phyloP scores from a whole-genome alignment of 116 monocot species.

The Dioscorea cayenensis region DNA sequence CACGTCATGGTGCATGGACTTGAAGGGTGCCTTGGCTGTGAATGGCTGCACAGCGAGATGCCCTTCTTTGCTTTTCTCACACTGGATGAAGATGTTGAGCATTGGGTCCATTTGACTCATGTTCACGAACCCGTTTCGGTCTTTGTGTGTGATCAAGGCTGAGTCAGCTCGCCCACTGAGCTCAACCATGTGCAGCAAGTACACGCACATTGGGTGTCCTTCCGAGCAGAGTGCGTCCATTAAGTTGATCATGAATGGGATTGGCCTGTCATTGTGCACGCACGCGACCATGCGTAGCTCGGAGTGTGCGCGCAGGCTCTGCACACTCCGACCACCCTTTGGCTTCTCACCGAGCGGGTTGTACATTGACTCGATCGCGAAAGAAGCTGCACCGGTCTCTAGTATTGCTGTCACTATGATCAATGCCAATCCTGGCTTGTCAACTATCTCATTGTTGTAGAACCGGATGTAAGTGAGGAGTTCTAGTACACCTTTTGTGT shows the following conservation, averaged over 20 bases:
- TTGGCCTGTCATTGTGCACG: slow-evolving; percentile 33
- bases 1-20: slow-evolving; percentile 70
- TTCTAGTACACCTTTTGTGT: slow-evolving; percentile 30
- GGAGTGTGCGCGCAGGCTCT: not conserved
- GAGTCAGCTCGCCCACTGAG: slow-evolving; percentile 52
- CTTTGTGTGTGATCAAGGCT: slow-evolving; percentile 42
- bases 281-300: slow-evolving; percentile 52
- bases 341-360: not conserved
- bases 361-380: not conserved
- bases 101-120: slow-evolving; percentile 34
- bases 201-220: slow-evolving; percentile 31
- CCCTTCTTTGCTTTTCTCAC: slow-evolving; percentile 15
- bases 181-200: slow-evolving; percentile 65
- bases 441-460: not conserved
- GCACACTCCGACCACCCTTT: not conserved
- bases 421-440: not conserved
- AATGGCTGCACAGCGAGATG: slow-evolving; percentile 33
- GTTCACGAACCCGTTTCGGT: slow-evolving; percentile 32
- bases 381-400: not conserved
- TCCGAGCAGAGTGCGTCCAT: slow-evolving; percentile 28
- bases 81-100: slow-evolving; percentile 25
- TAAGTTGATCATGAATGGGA: slow-evolving; percentile 37
- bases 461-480: slow-evolving; percentile 12
- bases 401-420: not conserved
- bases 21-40: slow-evolving; percentile 38